phyloP scores from a whole-genome alignment of 495 filamentous ascomycete species.

The Sordaria brevicollis region DNA sequence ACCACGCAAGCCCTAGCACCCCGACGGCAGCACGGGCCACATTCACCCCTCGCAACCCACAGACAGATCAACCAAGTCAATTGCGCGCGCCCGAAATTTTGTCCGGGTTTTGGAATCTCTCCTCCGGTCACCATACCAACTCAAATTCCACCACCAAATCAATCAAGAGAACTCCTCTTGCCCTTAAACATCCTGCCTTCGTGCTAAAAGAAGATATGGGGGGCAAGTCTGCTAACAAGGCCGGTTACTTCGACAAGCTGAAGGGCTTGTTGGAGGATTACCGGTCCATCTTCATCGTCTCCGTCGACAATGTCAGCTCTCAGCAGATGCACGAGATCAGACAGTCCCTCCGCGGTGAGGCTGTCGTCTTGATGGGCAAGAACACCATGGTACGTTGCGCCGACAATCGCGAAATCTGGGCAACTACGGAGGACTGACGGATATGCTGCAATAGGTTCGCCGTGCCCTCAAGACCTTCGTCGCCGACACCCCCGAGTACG shows the following conservation, averaged over 20 bases:
- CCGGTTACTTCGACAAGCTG: constrained; percentile 98
- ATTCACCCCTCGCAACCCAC: constrained; percentile 7
- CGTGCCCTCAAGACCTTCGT: constrained; percentile 96
- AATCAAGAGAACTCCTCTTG: constrained; percentile 31
- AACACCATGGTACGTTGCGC: constrained; percentile 93
- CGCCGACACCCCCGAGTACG: constrained; percentile 84
- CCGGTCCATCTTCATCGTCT: constrained; percentile 93
- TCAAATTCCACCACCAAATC: constrained; percentile 6
- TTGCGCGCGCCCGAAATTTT: constrained; percentile 16
- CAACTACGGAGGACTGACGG: no score
- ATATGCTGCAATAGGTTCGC: no score
- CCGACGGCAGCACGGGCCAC: constrained; percentile 4
- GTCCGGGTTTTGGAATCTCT: constrained; percentile 10
- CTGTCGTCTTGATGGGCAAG: constrained; percentile 98
- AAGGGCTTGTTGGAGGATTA: constrained; percentile 87
- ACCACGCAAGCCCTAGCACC: constrained; percentile 20
- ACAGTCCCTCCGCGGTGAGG: constrained; percentile 73
- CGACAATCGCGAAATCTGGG: no score
- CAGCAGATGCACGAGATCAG: constrained; percentile 99
- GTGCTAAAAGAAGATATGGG: constrained; percentile 94
- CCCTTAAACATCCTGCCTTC: constrained; percentile 99
- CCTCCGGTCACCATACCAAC: constrained; percentile 4
- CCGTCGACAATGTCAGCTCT: constrained; percentile 91
- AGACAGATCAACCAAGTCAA: constrained; percentile 13
- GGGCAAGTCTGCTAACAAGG: constrained; percentile 91